Base-by-base conservation (phyloP, 1,284 basidiomycete species). In the Wallemia ichthyophaga region DNA sequence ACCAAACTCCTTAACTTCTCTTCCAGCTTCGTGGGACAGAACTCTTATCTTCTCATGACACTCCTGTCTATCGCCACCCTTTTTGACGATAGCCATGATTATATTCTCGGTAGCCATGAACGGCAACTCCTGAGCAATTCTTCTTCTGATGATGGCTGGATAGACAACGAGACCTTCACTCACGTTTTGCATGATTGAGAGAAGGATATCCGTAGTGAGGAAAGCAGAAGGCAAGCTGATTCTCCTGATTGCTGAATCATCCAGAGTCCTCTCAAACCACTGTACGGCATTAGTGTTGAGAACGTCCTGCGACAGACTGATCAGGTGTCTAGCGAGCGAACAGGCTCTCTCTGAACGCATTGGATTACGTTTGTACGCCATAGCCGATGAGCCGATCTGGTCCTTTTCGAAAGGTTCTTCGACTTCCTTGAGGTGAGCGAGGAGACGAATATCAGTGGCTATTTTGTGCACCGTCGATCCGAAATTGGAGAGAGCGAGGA, bases 321-420 rank as follows among this genome's bases (percentile, higher is more conserved):
- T 86, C 58, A 95, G 73, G 72, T 94, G 89, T 60, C 94, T 76
- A 23, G 92, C 77, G 56, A 99, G 78, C 65, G 85, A 89, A 75
- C 94, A 99, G 58, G 95, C 84, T 57, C 94, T 83, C 72, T 99
- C 94, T 62, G 80, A 91, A 60, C 94, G 85, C 94, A 99, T 99
- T 1, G 94, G 94, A 72, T 99, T 98, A 62, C 94, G 79, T 74
- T 99, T 98, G 79, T 99, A 99, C 1, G 94, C 92, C 92, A 99
- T 99, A 19, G 91, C 91, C 1, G 64, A 68, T 62, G 68, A 70
- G n/a, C 94, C 94, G 65, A 98, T 98, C 73, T 99, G 94, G 59
- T 92, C 92, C 63, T 88, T 86, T 71, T 99, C 94, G 69, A 98
- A 98, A 0, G 94, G 94, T 69, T 99, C 94, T 72, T 99, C 94